Evolutionary conservation across 2,329 filamentous ascomycete genomes (phyloP).

Genomic region (Microcera coccophila): DNA sequence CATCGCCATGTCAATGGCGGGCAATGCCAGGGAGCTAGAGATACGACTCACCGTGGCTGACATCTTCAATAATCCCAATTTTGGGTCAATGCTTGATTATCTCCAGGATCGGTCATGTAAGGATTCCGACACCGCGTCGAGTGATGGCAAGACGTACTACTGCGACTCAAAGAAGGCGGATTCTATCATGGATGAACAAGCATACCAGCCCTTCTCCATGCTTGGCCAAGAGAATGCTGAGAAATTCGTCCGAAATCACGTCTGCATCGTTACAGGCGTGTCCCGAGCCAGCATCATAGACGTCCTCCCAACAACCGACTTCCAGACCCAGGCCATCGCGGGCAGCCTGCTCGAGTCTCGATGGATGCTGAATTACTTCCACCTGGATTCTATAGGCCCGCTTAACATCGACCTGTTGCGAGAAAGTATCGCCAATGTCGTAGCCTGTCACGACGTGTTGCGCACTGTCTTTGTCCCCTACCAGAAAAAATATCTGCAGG

Average conservation of each 20-base stretch:
- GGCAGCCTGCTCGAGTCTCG: not conserved
- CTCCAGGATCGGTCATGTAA: no score
- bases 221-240: not conserved
- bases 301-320: not conserved
- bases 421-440: not conserved
- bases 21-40: not conserved
- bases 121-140: no score
- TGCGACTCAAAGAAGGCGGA: no score
- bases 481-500: not conserved
- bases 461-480: not conserved
- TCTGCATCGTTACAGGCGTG: not conserved
- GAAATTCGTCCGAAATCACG: not conserved
- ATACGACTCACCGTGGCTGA: not conserved
- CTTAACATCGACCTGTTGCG: not conserved
- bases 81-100: constrained; percentile 4
- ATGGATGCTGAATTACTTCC: not conserved
- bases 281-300: not conserved
- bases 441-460: not conserved
- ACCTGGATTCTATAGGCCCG: not conserved
- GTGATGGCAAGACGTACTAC: no score
- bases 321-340: not conserved
- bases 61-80: constrained; percentile 5
- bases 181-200: not conserved
- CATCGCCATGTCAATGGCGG: not conserved
- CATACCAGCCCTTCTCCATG: not conserved